These are phyloP conservation scores for Venturia effusa DNA, from an alignment of 2,329 filamentous ascomycete species.

Conservation along the genomic window DNA sequence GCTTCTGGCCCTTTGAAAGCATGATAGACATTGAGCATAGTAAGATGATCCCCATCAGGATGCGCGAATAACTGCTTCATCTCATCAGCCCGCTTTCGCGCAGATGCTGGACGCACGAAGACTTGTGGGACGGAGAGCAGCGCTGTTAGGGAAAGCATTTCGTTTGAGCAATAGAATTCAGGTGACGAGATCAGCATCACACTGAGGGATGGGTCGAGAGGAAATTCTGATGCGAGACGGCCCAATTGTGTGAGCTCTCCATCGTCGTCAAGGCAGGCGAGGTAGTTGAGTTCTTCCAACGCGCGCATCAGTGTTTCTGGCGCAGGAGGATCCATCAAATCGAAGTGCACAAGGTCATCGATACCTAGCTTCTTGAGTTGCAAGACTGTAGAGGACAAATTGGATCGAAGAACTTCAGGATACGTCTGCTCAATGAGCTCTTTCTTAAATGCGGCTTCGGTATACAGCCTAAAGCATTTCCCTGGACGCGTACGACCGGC, in stretches of 20 bases:
- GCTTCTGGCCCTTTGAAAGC: conserved; percentile 74
- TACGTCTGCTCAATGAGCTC: conserved; percentile 97
- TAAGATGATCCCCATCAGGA: conserved; percentile 87
- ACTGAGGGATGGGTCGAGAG: conserved; percentile 82
- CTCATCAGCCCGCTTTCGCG: conserved; percentile 85
- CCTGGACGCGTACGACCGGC: conserved; percentile 95
- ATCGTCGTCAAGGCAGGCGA: conserved; percentile 92
- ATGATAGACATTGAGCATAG: conserved; percentile 94
- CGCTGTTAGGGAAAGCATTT: conserved; percentile 90
- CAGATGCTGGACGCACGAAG: conserved; percentile 76
- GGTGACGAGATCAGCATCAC: conserved; percentile 98
- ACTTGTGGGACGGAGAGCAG: conserved; percentile 90
- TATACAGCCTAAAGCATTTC: conserved; percentile 97
- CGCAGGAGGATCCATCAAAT: conserved; percentile 95
- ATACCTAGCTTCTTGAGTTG: conserved; percentile 97
- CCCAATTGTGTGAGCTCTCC: conserved; percentile 84
- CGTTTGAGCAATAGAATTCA: conserved; percentile 97
- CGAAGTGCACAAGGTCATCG: conserved; percentile 93
- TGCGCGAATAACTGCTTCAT: conserved; percentile 95
- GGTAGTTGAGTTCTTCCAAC: conserved; percentile 92
- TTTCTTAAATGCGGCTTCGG: conserved; percentile 90
- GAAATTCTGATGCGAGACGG: conserved; percentile 84
- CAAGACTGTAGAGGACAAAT: conserved; percentile 86
- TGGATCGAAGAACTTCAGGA: conserved; percentile 89
- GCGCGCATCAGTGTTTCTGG: conserved; percentile 98